Evolutionary conservation across 345 rosid species (phyloP).

Genomic region (Isatis tinctoria): DNA sequence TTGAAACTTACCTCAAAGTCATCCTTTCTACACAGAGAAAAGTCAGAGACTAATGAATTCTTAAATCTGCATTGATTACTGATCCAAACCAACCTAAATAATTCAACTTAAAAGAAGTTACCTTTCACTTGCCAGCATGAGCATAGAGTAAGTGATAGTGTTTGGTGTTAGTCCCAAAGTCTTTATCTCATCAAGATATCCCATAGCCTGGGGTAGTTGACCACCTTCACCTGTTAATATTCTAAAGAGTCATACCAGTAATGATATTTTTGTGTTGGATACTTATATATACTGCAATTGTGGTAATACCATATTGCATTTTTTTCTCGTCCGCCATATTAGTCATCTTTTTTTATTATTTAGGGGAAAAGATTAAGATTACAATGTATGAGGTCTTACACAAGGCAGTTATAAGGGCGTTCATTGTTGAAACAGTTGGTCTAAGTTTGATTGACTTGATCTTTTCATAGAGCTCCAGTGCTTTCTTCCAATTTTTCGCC

Average conservation of each 20-base stretch:
- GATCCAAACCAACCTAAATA: conserved; percentile 13
- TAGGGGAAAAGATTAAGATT: background rate
- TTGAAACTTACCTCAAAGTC: conserved; percentile 64
- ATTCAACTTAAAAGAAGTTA: conserved; percentile 25
- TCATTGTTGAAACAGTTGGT: conserved; percentile 76
- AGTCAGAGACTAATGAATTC: background rate
- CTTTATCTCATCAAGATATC: conserved; percentile 73
- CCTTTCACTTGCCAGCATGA: conserved; percentile 84
- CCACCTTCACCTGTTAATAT: conserved; percentile 71
- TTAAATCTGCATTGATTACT: conserved; percentile 10
- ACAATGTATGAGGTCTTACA: conserved; percentile 48
- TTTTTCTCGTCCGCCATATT: background rate
- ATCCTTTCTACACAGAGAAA: conserved; percentile 55
- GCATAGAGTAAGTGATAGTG: conserved; percentile 75
- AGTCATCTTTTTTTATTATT: background rate
- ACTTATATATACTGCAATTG: background rate
- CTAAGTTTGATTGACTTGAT: conserved; percentile 61
- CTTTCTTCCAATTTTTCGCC: conserved; percentile 89
- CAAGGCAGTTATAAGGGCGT: conserved; percentile 84
- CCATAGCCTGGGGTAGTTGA: conserved; percentile 75
- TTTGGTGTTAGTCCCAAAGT: conserved; percentile 56
- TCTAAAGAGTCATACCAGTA: conserved; percentile 16
- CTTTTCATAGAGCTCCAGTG: conserved; percentile 67
- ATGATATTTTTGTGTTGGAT: background rate
- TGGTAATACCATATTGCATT: conserved; percentile 10